Evolutionary conservation across 2,329 filamentous ascomycete species (phyloP), one percentile per base, ranked within the genome.

Genomic region (Domatiomyces globalis): DNA sequence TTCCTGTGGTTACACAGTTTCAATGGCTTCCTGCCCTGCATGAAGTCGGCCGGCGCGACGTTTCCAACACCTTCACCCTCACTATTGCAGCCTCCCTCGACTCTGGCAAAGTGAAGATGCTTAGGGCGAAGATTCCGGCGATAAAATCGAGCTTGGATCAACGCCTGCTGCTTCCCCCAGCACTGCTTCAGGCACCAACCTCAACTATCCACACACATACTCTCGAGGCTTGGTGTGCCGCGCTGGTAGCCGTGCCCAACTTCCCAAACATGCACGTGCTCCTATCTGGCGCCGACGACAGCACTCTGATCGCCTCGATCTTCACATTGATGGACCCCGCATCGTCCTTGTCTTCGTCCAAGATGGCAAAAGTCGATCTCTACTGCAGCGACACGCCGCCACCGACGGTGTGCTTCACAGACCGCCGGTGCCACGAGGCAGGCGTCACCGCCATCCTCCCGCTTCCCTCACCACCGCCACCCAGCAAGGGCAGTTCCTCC

Each of bases 361-460:
- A 5, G 46, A 62, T 19, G 51, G 50, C 33, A 15, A 5, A 10
- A 2, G 15, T 15, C 4, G 33, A 39, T 39, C 33, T 39, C 10
- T 39, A 51, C 12, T 42, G 33, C 33, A 20, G 19, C n/a, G 22
- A 22, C 46, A 4, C 48, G 43, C 46, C 48, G 33, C 9, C 48
- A 18, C 25, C 48, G 2, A 51, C 49, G 22, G 51, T 12, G 12
- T 59, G 70, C 25, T 61, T 65, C 36, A 67, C 67, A 49, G 77
- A 81, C 58, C 68, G 70, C 19, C 65, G 63, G 3, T 81, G 73
- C 54, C 74, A 76, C 15, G 87, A 95, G 61, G 87, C 88, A 1
- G 90, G 92, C 9, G 85, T 96, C 1, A 95, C 89, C 0, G 80
- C 87, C 1, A 92, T 96, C 50, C 67, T 95, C 2, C 86, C 88